Base-by-base conservation (phyloP, 371 early-diverging fungal species). In the Apophysomyces elegans region DNA sequence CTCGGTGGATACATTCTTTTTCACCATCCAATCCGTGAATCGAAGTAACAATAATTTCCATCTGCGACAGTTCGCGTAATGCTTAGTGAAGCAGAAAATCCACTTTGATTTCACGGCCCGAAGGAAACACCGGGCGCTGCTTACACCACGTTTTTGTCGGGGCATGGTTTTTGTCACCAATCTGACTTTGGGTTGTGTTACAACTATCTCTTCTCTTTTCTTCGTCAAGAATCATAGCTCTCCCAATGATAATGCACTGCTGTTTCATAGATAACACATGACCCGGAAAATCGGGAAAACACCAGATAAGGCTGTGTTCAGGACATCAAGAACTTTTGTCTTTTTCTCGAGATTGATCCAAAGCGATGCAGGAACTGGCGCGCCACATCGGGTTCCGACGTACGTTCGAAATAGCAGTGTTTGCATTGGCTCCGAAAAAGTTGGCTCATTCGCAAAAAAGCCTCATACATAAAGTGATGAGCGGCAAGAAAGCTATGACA, bases 371-470 rank as follows among this genome's bases (percentile, higher is more conserved):
- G 32, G 32, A 3, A 26, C 32, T 26, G 32, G 32, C 1, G 32
- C 32, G 32, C 32, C 32, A 1, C 2, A 2, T 18, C 9, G 1
- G 32, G 8, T 21, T 21, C 54, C 54, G 54, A 50, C 32, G 5
- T 50, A 9, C 32, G 18, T 26, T 50, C 54, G 9, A 50, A 50
- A 50, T 50, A 21, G 54, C 8, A 50, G 21, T 11, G 5, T 2
- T 7, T 50, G 54, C 54, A 50, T 50, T 26, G 54, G 54, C 54
- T 50, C 54, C 54, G 54, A n/a, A 21, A 16, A 16, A 26, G 4
- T 26, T 50, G 21, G 21, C 21, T 50, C 54, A 50, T 21, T 21
- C 54, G 54, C 54, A 50, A 50, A 50, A 50, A 50, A 50, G 54
- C 54, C 54, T 50, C 54, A 50, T 21, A 21, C 54, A 7, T 1